phyloP scores from a whole-genome alignment of 1,284 basidiomycete species.

The Pseudozyma flocculosa region DNA sequence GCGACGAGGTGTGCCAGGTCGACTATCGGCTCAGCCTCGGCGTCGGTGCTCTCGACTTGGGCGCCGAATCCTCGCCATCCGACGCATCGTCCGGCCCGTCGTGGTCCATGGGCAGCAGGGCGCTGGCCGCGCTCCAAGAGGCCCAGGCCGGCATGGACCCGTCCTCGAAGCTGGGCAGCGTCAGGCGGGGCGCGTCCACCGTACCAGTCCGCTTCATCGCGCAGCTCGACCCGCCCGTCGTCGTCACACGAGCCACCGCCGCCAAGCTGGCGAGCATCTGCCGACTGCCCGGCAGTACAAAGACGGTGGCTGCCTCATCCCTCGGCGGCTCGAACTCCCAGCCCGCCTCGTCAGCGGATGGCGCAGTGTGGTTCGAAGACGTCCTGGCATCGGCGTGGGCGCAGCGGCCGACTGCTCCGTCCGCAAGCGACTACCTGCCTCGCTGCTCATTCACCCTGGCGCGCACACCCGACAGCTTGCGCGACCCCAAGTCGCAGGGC shows the following conservation, averaged over 20 bases:
- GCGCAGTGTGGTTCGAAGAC: conserved; percentile 31
- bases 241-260: conserved; percentile 27
- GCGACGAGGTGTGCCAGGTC: conserved; percentile 8
- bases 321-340: not conserved
- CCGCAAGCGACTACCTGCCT: not conserved
- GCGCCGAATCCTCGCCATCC: conserved; percentile 1
- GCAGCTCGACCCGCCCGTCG: conserved; percentile 20
- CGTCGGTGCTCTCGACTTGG: conserved; percentile 13
- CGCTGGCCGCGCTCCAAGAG: not conserved
- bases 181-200: conserved; percentile 2
- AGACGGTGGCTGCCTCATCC: not conserved
- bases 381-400: conserved; percentile 24
- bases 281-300: conserved; percentile 1
- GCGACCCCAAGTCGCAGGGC: conserved; percentile 21
- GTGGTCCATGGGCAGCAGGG: too few species aligned
- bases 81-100: not conserved
- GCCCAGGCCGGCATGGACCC: conserved; percentile 3
- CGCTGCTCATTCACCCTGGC: conserved; percentile 26
- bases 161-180: conserved; percentile 6
- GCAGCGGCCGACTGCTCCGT: conserved; percentile 2
- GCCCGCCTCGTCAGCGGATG: not conserved
- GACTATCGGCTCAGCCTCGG: conserved; percentile 12
- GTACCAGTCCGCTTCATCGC: conserved; percentile 23
- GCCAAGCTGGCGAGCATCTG: conserved; percentile 31
- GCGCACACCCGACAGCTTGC: conserved; percentile 25